Evolutionary conservation across 148 eudicot genomes (phyloP), one percentile per base, ranked within the genome.

Genomic region (Spergularia marina): DNA sequence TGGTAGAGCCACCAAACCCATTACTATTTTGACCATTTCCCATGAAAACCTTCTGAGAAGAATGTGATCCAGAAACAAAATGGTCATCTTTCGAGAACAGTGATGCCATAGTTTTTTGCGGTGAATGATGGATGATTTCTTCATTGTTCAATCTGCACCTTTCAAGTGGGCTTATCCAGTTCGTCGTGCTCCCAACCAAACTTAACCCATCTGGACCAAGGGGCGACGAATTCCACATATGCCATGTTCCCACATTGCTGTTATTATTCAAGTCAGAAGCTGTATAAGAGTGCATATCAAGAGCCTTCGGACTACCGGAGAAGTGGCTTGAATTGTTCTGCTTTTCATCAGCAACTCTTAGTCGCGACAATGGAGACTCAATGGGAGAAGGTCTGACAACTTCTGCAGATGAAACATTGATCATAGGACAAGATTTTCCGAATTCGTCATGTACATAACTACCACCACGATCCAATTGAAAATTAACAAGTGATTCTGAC

Each of bases 401-500:
- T 76, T 89, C 97, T 41, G 86, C 60, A 55, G 82, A 66, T 39
- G 85, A 80, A 60, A 82, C 82, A 68, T 78, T 89, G 64, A 86
- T 84, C 23, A 87, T 57, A 74, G 79, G 82, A 81, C 74, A 74
- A 68, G 94, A 85, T 57, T 77, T 91, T 60, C 84, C 85, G 62
- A 87, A 62, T 78, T 76, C 85, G 74, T 95, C 85, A 4, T 81
- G 67, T 40, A 87, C 82, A 87, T 84, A 90, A 25, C 94, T 89
- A 80, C 74, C 61, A 76, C 92, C 90, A 56, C 82, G 80, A 80
- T 95, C 96, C 81, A 89, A 73, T 82, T 91, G 97, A 78, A 95
- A 95, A 81, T 85, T 84, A 77, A 92, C 87, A 59, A 95, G 96
- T 44, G 99, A 92, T 79, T 95, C 99, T 52, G 94, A 92, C 77